These are phyloP conservation scores for Passalora sequoiae DNA, from an alignment of 2,329 filamentous ascomycete species.

Conservation along the genomic window DNA sequence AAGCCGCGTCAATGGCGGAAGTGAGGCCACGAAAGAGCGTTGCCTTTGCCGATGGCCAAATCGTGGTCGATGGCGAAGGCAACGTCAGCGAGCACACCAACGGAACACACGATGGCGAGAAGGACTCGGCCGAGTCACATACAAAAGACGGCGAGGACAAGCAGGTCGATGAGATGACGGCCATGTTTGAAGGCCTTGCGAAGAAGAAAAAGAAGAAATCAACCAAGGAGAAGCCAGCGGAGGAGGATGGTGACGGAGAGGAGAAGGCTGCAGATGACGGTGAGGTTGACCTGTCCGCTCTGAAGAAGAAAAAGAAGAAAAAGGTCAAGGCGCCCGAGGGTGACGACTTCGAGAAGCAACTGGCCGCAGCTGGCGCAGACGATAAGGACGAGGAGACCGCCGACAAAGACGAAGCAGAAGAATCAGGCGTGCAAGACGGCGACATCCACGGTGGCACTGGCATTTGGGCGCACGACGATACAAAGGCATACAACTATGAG, in stretches of 20 bases:
- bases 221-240: constrained; percentile 37
- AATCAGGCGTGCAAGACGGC: constrained; percentile 52
- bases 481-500: constrained; percentile 73
- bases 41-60: constrained; percentile 81
- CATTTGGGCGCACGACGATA: constrained; percentile 80
- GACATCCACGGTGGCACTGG: constrained; percentile 85
- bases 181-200: constrained; percentile 34
- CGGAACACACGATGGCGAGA: constrained; percentile 61
- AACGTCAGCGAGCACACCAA: constrained; percentile 67
- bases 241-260: constrained; percentile 32
- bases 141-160: constrained; percentile 37
- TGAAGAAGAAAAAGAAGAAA: constrained; percentile 89
- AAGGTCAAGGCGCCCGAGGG: constrained; percentile 53
- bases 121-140: constrained; percentile 77
- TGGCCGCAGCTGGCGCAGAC: constrained; percentile 57
- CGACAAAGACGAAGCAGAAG: constrained; percentile 43
- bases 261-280: constrained; percentile 51
- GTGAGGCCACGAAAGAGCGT: constrained; percentile 79
- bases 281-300: constrained; percentile 59
- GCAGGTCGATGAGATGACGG: constrained; percentile 33
- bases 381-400: constrained; percentile 47
- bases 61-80: constrained; percentile 85
- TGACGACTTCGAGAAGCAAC: constrained; percentile 63
- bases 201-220: constrained; percentile 70
- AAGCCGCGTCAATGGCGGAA: constrained; percentile 50